Evolutionary conservation across 163 green algal genomes (phyloP), one percentile per base, ranked within the genome.

Genomic region (Scenedesmus sp.): DNA sequence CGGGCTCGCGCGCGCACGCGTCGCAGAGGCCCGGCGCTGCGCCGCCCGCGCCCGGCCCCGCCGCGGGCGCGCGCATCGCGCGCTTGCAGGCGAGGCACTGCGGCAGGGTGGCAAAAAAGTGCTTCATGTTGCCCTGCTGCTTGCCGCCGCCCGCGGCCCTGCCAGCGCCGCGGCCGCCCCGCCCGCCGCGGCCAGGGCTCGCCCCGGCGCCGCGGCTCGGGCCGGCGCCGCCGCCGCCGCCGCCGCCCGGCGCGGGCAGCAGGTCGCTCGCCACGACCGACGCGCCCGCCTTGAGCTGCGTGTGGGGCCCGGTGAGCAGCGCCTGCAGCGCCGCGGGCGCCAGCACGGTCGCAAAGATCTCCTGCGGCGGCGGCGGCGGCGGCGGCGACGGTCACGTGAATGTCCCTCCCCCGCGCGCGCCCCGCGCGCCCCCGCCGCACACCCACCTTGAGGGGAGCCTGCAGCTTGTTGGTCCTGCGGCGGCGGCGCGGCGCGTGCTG

Each of bases 221-320:
- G n/a, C 44, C 26, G 18, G 54, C 70, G 39, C 39, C 54, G 56
- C 56, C 10, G 15, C 31, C 39, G 24, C 13, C 9, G 29, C n/a
- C 56, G 33, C 24, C 56, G 33, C 22, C 2, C 57, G 36, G 26
- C 57, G 13, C 36, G 24, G 24, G 20, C 63, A 31, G 15, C 24
- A 22, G 20, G 28, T 26, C 13, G 29, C 45, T 74, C 47, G 7
- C 31, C 39, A 10, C 54, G 53, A 53, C 44, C 45, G 69, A 58
- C 6, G 54, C 57, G 54, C 22, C 58, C n/a, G 69, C 56, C 45
- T 58, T 24, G 31, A 71, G n/a, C 54, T 63, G 67, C 3, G 92
- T 96, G 83, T 96, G 92, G 0, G 82, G 70, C 4, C 92, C 91
- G 20, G 48, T 80, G 50, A 93, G 34, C 42, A 96, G 75, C 2